Evolutionary conservation across 2,329 filamentous ascomycete species (phyloP).

Genomic region (Microdochium bolleyi): DNA sequence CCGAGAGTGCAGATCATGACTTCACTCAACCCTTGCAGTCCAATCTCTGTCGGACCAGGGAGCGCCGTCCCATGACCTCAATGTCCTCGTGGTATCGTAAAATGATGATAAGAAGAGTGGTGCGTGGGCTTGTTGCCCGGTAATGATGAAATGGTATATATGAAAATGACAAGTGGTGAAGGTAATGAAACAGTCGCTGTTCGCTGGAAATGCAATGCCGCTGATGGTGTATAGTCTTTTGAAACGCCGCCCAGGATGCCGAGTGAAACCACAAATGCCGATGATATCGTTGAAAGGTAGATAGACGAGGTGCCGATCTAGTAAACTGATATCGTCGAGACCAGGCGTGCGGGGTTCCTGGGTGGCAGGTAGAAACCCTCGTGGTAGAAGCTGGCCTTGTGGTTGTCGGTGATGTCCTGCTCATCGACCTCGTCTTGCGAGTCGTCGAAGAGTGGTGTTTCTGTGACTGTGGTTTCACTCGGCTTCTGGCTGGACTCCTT

Average conservation of each 20-base stretch:
- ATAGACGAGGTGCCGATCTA: slow-evolving; percentile 18
- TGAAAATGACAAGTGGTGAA: slow-evolving; percentile 1
- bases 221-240: slow-evolving; percentile 19
- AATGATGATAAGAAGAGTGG: neutral
- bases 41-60: neutral
- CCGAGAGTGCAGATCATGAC: neutral
- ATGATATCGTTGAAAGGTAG: slow-evolving; percentile 25
- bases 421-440: slow-evolving; percentile 29
- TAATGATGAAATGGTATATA: slow-evolving; percentile 4
- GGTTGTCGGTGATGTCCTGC: slow-evolving; percentile 10
- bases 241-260: slow-evolving; percentile 26
- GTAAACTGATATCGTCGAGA: slow-evolving; percentile 50
- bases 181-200: slow-evolving; percentile 16
- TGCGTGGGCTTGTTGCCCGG: neutral
- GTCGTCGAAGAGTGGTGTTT: slow-evolving; percentile 19
- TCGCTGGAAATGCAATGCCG: slow-evolving; percentile 21
- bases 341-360: slow-evolving; percentile 40
- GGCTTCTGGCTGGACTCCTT: slow-evolving; percentile 35
- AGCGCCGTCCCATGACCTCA: neutral
- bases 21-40: neutral
- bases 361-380: slow-evolving; percentile 46
- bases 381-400: slow-evolving; percentile 35
- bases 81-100: neutral
- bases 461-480: slow-evolving; percentile 26
- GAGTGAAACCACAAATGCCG: slow-evolving; percentile 13